Base-by-base conservation (phyloP, 2,329 filamentous ascomycete genomes). In the Pseudocercospora crystallina region DNA sequence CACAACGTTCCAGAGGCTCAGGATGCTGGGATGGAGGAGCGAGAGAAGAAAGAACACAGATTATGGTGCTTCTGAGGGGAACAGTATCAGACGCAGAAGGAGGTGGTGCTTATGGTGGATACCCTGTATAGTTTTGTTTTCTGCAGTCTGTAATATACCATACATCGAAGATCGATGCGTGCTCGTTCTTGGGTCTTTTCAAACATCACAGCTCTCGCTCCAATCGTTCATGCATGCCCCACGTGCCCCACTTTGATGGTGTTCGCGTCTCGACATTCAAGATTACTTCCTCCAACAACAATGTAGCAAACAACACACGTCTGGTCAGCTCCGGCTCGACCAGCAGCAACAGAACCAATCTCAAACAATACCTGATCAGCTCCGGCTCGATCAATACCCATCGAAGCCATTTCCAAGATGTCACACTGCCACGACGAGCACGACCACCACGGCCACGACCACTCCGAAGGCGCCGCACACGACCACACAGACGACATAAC, bases 401-500 rank as follows among this genome's bases (percentile, higher is more conserved):
- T 7, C 20, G 7, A 26, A 4, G 4, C 20, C 20, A 26, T 26
- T 26, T 26, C 15, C 15, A 43, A 35, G n/a, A 74, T 75, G 73
- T 65, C 68, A 30, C 73, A 76, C 55, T 75, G 74, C 54, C 78
- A 82, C 56, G 73, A 76, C 56, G 73, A 76, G 51, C 66, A 69
- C 49, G 53, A 68, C 43, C 70, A 71, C 38, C 65, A 71, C 53
- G 64, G 68, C 60, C 70, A 76, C 59, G 74, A 76, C 59, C 79
- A 82, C 60, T 77, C 76, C 51, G 76, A 84, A 61, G 73, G 78
- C 62, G 76, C 79, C 56, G 73, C 79, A 52, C 90, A 96, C 70
- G 90, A 96, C 71, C 92, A 96, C 73, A 86, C 82, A 40, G 89
- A 97, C 75, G 92, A 97, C 75, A 83, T 96, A 63, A 91, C 89